phyloP scores from a whole-genome alignment of 1,284 basidiomycete species.

The Calocybe gambosa region DNA sequence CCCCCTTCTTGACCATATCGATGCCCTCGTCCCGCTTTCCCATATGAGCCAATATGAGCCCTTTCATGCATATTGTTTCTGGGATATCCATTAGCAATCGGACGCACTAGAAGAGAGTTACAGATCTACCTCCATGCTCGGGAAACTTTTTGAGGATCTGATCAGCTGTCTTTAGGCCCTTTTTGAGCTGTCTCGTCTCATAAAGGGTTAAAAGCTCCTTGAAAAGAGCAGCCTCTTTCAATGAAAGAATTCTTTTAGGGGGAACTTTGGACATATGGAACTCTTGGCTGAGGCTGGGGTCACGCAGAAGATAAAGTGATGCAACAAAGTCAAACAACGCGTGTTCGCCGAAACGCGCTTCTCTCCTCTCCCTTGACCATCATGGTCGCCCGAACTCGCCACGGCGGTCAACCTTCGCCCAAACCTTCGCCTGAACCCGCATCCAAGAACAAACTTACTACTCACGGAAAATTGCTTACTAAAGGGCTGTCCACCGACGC shows the following conservation, averaged over 20 bases:
- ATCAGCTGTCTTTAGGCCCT: slow-evolving; percentile 89
- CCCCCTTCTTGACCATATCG: slow-evolving; percentile 83
- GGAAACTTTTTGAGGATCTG: slow-evolving; percentile 94
- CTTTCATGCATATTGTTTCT: slow-evolving; percentile 96
- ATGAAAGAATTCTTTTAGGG: slow-evolving; percentile 54
- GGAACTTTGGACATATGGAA: slow-evolving; percentile 30
- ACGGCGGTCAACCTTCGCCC: slow-evolving; percentile 32
- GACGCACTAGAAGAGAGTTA: slow-evolving; percentile 8
- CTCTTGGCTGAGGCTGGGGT: slow-evolving; percentile 7
- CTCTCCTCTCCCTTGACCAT: slow-evolving; percentile 19
- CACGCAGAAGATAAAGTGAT: slow-evolving; percentile 2
- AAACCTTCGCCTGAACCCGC: slow-evolving; percentile 17
- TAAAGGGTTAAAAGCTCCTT: slow-evolving; percentile 87
- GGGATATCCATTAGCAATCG: slow-evolving; percentile 15
- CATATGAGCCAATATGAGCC: slow-evolving; percentile 80
- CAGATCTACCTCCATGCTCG: slow-evolving; percentile 81
- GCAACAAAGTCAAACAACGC: slow-evolving; percentile 37
- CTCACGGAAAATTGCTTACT: slow-evolving; percentile 72
- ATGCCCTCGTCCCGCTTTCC: slow-evolving; percentile 81
- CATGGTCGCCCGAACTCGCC: slow-evolving; percentile 72
- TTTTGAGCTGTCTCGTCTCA: slow-evolving; percentile 87
- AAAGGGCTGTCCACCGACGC: slow-evolving; percentile 70
- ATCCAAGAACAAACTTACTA: slow-evolving; percentile 61
- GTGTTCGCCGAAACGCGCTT: slow-evolving; percentile 20
- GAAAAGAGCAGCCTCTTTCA: slow-evolving; percentile 86